These are phyloP conservation scores for Apostasia ramifera DNA, from an alignment of 106 monocot genomes.

Conservation along the genomic window DNA sequence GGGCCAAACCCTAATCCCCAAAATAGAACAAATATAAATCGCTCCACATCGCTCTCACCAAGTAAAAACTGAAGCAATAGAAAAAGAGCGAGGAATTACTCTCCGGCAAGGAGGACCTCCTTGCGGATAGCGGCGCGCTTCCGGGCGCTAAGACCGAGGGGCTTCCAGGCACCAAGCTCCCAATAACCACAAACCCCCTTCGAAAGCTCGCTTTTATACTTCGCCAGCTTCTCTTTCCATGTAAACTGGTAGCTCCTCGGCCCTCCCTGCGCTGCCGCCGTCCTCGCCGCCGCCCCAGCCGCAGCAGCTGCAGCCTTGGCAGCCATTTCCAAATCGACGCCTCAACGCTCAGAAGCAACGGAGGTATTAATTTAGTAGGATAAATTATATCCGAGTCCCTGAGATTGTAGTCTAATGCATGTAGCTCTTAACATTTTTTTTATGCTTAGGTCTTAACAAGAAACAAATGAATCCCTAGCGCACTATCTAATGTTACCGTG, in stretches of 20 bases:
- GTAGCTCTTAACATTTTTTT: no score
- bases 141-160: slow-evolving; percentile 70
- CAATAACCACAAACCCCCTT: slow-evolving; percentile 98
- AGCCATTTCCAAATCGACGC: neutral
- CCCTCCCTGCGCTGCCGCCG: slow-evolving; percentile 16
- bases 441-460: no score
- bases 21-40: neutral
- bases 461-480: no score
- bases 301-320: slow-evolving; percentile 29
- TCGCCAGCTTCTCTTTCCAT: slow-evolving; percentile 77
- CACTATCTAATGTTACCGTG: no score
- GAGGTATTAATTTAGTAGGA: no score
- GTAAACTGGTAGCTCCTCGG: slow-evolving; percentile 26
- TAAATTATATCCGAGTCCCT: no score
- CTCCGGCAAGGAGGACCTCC: slow-evolving; percentile 82
- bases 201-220: slow-evolving; percentile 66
- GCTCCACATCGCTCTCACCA: neutral
- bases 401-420: no score
- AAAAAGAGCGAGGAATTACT: slow-evolving; percentile 21
- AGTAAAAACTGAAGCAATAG: neutral
- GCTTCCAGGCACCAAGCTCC: slow-evolving; percentile 96
- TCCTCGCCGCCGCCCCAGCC: slow-evolving; percentile 21
- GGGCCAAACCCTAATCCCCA: slow-evolving; percentile 61
- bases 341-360: no score
- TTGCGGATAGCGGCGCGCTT: slow-evolving; percentile 79